Percentiles rank a stretch among this genome's conserved stretches.
phyloP scores from a whole-genome alignment of 2,329 filamentous ascomycete species.

The Trichoderma cornu-damae region DNA sequence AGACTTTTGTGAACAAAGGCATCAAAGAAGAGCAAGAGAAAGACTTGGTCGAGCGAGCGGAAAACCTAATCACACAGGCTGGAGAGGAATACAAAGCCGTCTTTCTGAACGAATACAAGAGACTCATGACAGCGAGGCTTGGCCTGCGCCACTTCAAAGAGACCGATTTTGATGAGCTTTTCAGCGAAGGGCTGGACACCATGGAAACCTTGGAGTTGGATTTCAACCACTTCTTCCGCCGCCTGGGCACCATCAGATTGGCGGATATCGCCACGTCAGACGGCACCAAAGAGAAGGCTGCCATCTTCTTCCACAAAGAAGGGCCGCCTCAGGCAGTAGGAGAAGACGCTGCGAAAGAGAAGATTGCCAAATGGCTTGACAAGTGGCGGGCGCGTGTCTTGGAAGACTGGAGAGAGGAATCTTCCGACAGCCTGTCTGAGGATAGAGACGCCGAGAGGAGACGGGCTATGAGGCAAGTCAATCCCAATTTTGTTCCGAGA shows the following conservation, averaged over 20 bases:
- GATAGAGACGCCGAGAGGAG: slow-evolving; percentile 58
- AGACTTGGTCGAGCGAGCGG: slow-evolving; percentile 70
- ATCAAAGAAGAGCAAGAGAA: slow-evolving; percentile 58
- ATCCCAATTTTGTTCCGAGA: slow-evolving; percentile 87
- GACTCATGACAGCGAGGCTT: slow-evolving; percentile 72
- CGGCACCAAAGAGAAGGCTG: slow-evolving; percentile 56
- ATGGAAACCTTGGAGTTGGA: slow-evolving; percentile 80
- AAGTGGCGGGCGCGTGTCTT: slow-evolving; percentile 66
- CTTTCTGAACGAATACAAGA: slow-evolving; percentile 85
- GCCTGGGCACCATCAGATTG: slow-evolving; percentile 60
- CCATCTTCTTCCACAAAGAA: slow-evolving; percentile 74
- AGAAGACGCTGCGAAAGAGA: slow-evolving; percentile 59
- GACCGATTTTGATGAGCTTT: slow-evolving; percentile 72
- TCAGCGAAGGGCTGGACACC: slow-evolving; percentile 75
- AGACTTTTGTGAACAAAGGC: slow-evolving; percentile 66
- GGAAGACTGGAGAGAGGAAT: slow-evolving; percentile 65
- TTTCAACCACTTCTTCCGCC: slow-evolving; percentile 90
- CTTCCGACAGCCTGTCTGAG: slow-evolving; percentile 28
- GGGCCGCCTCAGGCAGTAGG: slow-evolving; percentile 55
- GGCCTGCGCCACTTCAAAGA: slow-evolving; percentile 67
- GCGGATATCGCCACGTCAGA: slow-evolving; percentile 60
- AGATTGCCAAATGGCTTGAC: slow-evolving; percentile 74
- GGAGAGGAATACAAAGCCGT: slow-evolving; percentile 86
- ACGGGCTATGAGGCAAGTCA: slow-evolving; percentile 73
- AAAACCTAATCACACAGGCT: slow-evolving; percentile 71